Evolutionary conservation across 768 basidiomycete species (phyloP).

Genomic region (Hirschioporus abietinus): DNA sequence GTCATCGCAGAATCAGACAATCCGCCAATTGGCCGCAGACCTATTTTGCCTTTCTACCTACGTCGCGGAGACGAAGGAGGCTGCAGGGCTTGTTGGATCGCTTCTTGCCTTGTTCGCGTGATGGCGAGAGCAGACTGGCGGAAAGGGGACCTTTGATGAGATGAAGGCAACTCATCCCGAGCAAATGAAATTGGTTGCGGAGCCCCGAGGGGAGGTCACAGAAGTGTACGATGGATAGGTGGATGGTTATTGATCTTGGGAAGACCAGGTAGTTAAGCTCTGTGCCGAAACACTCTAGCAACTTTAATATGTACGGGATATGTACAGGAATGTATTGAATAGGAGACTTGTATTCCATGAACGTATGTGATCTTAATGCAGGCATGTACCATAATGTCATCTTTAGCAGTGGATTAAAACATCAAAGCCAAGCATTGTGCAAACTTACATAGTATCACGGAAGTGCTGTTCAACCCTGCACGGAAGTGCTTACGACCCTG

Average conservation of each 20-base stretch:
- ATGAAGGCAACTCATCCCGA: too few species aligned
- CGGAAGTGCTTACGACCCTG: too few species aligned
- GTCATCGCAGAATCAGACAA: constrained; percentile 64
- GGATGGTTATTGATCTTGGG: constrained; percentile 48
- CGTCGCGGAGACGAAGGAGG: too few species aligned
- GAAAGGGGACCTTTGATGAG: constrained; percentile 54
- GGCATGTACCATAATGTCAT: too few species aligned
- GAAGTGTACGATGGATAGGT: constrained; percentile 50
- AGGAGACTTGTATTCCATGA: too few species aligned
- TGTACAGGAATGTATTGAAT: too few species aligned
- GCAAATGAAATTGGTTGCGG: constrained; percentile 56
- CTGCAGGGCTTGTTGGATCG: constrained; percentile 67
- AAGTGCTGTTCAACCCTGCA: too few species aligned
- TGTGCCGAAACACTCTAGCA: too few species aligned
- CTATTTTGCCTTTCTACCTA: constrained; percentile 75
- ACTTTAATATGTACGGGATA: constrained; percentile 26
- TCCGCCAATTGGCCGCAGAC: constrained; percentile 72
- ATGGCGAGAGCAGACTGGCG: constrained; percentile 47
- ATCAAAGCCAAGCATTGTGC: too few species aligned
- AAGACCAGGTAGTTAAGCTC: constrained; percentile 47
- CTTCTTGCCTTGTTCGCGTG: constrained; percentile 66
- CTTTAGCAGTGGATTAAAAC: too few species aligned
- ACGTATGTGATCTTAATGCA: too few species aligned
- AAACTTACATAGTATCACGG: too few species aligned
- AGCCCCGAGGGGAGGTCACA: constrained; percentile 38